Percentiles rank a stretch among this genome's conserved stretches.
Conservation (phyloP, 768 basidiomycete species). For the Leccinum pellstonianum region DNA sequence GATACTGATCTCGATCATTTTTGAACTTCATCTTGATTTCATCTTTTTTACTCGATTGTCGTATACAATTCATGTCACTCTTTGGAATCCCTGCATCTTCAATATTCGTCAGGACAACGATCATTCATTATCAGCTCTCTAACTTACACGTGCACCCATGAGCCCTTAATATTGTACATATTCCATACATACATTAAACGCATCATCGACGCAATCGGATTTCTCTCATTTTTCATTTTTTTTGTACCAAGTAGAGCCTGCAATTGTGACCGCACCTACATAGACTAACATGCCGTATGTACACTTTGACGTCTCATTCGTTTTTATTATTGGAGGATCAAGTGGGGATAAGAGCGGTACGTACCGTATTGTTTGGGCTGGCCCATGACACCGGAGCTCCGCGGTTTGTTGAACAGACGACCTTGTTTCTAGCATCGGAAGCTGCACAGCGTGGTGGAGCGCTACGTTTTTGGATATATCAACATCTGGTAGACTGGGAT, state of each 20-base stretch:
- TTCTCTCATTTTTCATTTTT: constrained; percentile 19
- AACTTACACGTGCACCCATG: constrained; percentile 33
- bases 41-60: constrained; percentile 34
- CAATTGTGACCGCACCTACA: constrained; percentile 16
- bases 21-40: constrained; percentile 32
- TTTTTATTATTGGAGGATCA: constrained; percentile 7
- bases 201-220: constrained; percentile 29
- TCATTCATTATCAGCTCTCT: constrained; percentile 36
- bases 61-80: constrained; percentile 35
- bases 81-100: constrained; percentile 33
- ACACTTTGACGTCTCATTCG: constrained; percentile 21
- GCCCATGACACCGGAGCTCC: constrained; percentile 26
- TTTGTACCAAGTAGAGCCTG: constrained; percentile 27
- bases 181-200: constrained; percentile 30
- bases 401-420: constrained; percentile 23
- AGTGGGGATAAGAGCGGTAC: constrained; percentile 24
- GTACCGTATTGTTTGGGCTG: constrained; percentile 13
- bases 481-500: constrained; percentile 11
- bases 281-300: constrained; percentile 26
- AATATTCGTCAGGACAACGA: constrained; percentile 36
- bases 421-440: constrained; percentile 6
- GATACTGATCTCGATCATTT: constrained; percentile 42
- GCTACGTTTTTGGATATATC: constrained; percentile 10
- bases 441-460: neutral
- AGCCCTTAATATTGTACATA: constrained; percentile 39